phyloP scores from a whole-genome alignment of 768 basidiomycete species.

The Lactarius vividus region DNA sequence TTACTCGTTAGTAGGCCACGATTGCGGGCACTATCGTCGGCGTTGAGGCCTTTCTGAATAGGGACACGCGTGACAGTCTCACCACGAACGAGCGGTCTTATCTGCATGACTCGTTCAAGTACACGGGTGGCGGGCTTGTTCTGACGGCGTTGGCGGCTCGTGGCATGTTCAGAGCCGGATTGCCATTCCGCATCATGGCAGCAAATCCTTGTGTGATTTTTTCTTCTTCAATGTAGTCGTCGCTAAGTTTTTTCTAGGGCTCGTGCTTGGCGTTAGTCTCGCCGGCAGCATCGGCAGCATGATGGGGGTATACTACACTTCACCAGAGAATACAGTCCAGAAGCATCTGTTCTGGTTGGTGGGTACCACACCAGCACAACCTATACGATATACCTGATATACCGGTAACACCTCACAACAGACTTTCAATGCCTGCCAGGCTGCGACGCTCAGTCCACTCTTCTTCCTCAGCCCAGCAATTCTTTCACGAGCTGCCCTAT shows the following conservation, averaged over 20 bases:
- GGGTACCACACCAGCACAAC: constrained; percentile 32
- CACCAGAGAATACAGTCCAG: constrained; percentile 70
- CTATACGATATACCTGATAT: background rate
- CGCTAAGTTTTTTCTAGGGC: constrained; percentile 45
- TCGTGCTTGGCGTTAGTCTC: constrained; percentile 78
- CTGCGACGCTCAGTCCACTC: constrained; percentile 81
- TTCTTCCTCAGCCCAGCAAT: constrained; percentile 87
- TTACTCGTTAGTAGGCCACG: constrained; percentile 47
- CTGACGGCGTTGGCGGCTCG: constrained; percentile 79
- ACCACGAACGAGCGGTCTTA: constrained; percentile 61
- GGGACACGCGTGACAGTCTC: constrained; percentile 72
- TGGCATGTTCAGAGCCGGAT: constrained; percentile 58
- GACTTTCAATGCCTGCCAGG: constrained; percentile 86
- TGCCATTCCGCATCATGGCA: constrained; percentile 72
- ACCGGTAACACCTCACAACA: constrained; percentile 30
- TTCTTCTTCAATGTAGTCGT: background rate
- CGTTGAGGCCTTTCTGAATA: constrained; percentile 65
- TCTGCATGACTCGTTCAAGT: constrained; percentile 76
- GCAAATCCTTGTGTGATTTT: constrained; percentile 70
- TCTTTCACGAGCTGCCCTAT: constrained; percentile 81
- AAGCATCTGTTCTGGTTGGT: constrained; percentile 84
- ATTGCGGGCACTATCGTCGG: constrained; percentile 69
- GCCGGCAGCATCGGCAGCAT: constrained; percentile 80
- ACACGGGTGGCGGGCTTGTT: constrained; percentile 76
- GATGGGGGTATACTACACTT: constrained; percentile 77